Evolutionary conservation across 1,284 basidiomycete genomes (phyloP).

Genomic region (Pseudozyma thailandica): DNA sequence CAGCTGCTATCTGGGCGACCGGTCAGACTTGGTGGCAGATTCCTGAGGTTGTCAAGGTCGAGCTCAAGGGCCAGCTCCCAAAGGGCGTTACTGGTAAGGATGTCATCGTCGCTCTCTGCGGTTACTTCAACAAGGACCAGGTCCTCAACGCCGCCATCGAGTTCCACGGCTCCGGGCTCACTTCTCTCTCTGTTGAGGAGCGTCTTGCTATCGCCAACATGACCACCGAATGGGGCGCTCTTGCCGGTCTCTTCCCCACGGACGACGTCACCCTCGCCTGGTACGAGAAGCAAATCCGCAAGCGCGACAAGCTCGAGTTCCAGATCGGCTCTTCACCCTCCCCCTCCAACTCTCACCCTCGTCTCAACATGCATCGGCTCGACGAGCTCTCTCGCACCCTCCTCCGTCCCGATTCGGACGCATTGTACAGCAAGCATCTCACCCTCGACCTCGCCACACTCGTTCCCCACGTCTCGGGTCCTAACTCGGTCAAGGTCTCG

Average conservation of each 20-base stretch:
- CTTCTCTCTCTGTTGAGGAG: conserved; percentile 85
- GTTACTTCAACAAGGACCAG: conserved; percentile 95
- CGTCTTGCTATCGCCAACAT: conserved; percentile 86
- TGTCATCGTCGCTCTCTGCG: conserved; percentile 95
- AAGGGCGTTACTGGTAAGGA: conserved; percentile 97
- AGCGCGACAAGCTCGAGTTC: conserved; percentile 84
- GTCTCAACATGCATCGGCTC: conserved; percentile 82
- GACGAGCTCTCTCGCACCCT: conserved; percentile 73
- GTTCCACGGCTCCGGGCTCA: conserved; percentile 92
- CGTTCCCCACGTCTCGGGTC: conserved; percentile 93
- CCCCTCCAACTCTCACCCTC: conserved; percentile 77
- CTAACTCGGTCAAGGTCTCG: conserved; percentile 96
- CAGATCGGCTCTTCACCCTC: conserved; percentile 71
- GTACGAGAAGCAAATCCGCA: conserved; percentile 84
- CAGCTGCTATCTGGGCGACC: conserved; percentile 96
- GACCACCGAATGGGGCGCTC: conserved; percentile 99
- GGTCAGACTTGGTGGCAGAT: conserved; percentile 99
- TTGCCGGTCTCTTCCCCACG: conserved; percentile 93
- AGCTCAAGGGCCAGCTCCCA: conserved; percentile 82
- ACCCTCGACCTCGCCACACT: conserved; percentile 92
- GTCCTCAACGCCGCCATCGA: conserved; percentile 98
- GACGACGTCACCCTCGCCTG: conserved; percentile 84
- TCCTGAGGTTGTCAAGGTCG: conserved; percentile 93
- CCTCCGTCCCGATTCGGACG: conserved; percentile 80
- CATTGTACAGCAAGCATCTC: conserved; percentile 87